Conservation (phyloP, 305 asterid species). For the Solanum hybrid region DNA sequence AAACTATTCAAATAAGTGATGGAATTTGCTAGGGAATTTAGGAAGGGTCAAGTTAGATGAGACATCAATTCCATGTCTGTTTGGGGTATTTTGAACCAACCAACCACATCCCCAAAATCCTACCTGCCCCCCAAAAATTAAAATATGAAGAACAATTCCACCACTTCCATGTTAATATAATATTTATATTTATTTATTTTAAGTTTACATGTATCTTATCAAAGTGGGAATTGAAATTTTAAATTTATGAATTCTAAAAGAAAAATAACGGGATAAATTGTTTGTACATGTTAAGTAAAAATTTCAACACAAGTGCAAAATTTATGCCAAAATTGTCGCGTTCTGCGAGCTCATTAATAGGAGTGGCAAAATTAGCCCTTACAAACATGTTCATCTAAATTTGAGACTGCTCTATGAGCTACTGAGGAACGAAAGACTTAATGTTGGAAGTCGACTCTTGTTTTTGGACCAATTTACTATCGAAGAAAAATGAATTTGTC, state of each 20-base stretch:
- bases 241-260: no score
- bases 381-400: not conserved
- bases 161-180: not conserved
- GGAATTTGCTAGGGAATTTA: not conserved
- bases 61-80: not conserved
- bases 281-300: not conserved
- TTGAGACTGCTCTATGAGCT: not conserved
- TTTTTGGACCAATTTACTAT: not conserved
- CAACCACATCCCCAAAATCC: not conserved
- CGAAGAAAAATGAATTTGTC: no score
- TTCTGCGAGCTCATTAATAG: not conserved
- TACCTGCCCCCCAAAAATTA: not conserved
- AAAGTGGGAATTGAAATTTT: not conserved
- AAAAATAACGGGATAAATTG: not conserved
- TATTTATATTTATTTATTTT: no score
- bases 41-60: not conserved
- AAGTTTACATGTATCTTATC: rapidly evolving
- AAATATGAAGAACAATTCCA: not conserved
- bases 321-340: not conserved
- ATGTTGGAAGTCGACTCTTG: rapidly evolving
- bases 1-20: not conserved
- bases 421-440: not conserved
- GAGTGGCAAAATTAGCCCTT: not conserved
- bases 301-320: not conserved
- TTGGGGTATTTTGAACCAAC: not conserved